Base-by-base conservation (phyloP, 2,329 filamentous ascomycete species). In the Ophiognomonia clavigignenti-juglandacearum region DNA sequence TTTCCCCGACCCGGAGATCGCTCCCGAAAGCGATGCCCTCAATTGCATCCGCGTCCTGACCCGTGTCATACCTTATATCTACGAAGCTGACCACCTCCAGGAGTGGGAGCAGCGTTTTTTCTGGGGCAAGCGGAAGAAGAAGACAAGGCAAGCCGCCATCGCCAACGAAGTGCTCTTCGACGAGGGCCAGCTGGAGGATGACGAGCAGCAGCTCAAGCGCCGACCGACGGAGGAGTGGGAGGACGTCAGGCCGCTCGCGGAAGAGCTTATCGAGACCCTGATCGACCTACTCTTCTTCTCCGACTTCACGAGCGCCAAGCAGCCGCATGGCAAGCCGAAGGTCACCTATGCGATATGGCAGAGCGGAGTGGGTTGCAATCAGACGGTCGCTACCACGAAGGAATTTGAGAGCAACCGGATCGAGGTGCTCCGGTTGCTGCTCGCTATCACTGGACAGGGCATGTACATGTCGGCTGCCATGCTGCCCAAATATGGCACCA, bases 261-360 rank as follows among this genome's bases (percentile, higher is more conserved):
- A 96, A 64, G 91, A 96, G 67, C 74, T 98, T 47, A 86, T 97
- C 55, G 92, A 97, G 60, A 90, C 89, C 0, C 73, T 97, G 43
- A 70, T 93, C 50, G 91, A 96, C 61, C 71, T 97, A 44, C 76
- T 97, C 35, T 98, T 98, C 77, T 96, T 88, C 64, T 84, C 86
- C 8, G 88, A 90, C 46, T 86, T 98, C 59, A 96, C 92, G 0
- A 77, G 96, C 14, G 88, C 92, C 9, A 80, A 75, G 48, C 78
- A 86, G 35, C 75, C 82, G 13, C 76, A 82, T 47, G 80, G 81
- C 45, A 89, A 86, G 60, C 78, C 79, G 53, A 95, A 93, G 64
- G 86, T 96, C 47, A 86, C 85, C 7, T 96, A 93, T 67, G 86
- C 89, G 45, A 97, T 98, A 62, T 98, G 93, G 93, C 90, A 96